Evolutionary conservation across 495 filamentous ascomycete genomes (phyloP).

Genomic region (Hapsidospora chrysogenum): DNA sequence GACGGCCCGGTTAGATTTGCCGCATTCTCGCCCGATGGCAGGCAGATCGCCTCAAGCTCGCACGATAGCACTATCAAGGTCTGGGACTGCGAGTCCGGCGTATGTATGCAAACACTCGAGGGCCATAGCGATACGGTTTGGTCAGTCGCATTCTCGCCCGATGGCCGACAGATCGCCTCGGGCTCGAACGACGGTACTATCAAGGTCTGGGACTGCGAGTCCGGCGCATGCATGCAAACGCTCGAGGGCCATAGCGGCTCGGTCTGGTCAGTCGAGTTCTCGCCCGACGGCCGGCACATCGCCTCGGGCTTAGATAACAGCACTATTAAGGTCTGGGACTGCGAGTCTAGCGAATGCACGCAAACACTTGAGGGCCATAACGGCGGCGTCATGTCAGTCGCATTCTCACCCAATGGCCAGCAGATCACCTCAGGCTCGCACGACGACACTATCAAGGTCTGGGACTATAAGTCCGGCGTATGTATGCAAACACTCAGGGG

Average conservation of each 20-base stretch:
- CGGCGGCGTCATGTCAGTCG: neutral
- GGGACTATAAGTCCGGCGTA: neutral
- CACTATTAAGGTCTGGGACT: constrained; percentile 1
- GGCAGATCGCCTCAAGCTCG: neutral
- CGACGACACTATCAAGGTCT: neutral
- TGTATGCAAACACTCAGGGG: neutral
- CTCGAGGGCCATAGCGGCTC: constrained; percentile 5
- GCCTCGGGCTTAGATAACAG: constrained; percentile 4
- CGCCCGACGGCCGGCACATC: constrained; percentile 4
- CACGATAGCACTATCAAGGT: neutral
- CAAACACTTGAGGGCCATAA: neutral
- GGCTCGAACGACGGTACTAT: neutral
- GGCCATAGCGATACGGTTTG: neutral
- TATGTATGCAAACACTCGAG: neutral
- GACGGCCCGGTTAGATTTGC: neutral
- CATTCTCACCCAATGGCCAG: neutral
- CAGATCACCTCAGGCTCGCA: neutral
- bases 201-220: constrained; percentile 2
- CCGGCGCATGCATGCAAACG: constrained; percentile 3
- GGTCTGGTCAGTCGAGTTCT: constrained; percentile 5
- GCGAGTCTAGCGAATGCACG: neutral
- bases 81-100: neutral
- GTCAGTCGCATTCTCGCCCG: neutral
- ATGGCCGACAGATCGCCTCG: neutral
- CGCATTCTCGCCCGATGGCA: neutral